Conservation (phyloP, 106 monocot genomes). For the Acorus calamus region DNA sequence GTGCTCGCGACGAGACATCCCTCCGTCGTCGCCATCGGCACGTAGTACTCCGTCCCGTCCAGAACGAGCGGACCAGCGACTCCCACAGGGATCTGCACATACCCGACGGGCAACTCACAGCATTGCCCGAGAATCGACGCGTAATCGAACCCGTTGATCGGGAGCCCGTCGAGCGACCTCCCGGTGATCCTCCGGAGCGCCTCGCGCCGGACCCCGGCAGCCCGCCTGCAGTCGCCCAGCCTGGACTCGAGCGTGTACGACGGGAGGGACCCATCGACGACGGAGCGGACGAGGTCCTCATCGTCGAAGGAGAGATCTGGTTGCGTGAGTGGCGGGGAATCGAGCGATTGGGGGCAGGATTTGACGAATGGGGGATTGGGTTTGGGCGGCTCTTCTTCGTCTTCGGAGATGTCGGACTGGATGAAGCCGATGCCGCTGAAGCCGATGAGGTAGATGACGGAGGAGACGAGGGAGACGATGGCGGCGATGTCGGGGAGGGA, state of each 20-base stretch:
- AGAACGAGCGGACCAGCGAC: constrained; percentile 67
- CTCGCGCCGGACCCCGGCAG: constrained; percentile 54
- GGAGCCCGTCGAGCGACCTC: constrained; percentile 51
- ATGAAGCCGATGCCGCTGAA: constrained; percentile 66
- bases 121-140: constrained; percentile 68
- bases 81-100: constrained; percentile 58
- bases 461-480: constrained; percentile 48
- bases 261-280: constrained; percentile 47
- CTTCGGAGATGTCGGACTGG: constrained; percentile 26
- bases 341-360: no score
- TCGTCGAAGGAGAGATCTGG: constrained; percentile 10
- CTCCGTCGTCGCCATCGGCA: constrained; percentile 74
- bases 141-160: constrained; percentile 73
- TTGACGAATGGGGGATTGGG: no score
- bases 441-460: constrained; percentile 63
- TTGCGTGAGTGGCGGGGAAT: no score
- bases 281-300: constrained; percentile 45
- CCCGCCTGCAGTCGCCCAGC: constrained; percentile 54
- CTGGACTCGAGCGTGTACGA: constrained; percentile 54
- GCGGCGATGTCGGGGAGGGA: constrained; percentile 42
- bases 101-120: constrained; percentile 84
- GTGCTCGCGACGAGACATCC: no score
- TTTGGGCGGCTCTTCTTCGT: no score
- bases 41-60: constrained; percentile 44
- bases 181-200: constrained; percentile 56